Evolutionary conservation across 257 asterid genomes (phyloP).

Genomic region (Knoxia roxburghii): DNA sequence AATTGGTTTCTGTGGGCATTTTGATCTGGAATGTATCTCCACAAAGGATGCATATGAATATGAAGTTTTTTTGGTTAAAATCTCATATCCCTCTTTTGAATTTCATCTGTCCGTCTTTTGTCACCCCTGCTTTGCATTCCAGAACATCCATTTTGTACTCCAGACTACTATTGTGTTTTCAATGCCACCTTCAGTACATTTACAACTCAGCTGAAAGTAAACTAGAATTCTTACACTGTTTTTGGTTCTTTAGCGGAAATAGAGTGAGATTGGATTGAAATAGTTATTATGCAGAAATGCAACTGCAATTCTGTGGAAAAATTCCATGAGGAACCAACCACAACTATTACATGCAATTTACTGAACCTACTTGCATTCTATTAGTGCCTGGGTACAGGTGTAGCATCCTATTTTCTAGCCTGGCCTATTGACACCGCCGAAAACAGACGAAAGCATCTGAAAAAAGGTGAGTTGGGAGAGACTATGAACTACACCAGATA

Average conservation of each 20-base stretch:
- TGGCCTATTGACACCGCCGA: slow-evolving; percentile 9
- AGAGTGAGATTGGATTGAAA: background rate
- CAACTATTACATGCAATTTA: background rate
- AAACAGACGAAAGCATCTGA: slow-evolving; percentile 10
- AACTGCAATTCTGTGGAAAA: background rate
- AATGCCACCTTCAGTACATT: background rate
- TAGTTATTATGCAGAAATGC: background rate
- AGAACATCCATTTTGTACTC: background rate
- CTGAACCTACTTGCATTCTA: slow-evolving; percentile 1
- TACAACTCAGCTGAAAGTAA: background rate
- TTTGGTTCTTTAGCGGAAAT: background rate
- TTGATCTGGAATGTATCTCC: background rate
- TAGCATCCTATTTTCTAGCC: background rate
- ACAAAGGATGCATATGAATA: too few species aligned
- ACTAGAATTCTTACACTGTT: background rate
- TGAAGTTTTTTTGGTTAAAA: too few species aligned
- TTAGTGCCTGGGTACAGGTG: background rate
- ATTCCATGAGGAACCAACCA: background rate
- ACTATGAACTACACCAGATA: background rate
- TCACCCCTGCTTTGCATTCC: background rate
- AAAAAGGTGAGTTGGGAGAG: background rate
- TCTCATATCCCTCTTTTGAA: background rate
- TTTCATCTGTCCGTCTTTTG: background rate
- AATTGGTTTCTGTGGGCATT: background rate
- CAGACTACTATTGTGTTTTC: background rate